Evolutionary conservation across 768 basidiomycete species (phyloP).

Genomic region (Hericium coralloides): DNA sequence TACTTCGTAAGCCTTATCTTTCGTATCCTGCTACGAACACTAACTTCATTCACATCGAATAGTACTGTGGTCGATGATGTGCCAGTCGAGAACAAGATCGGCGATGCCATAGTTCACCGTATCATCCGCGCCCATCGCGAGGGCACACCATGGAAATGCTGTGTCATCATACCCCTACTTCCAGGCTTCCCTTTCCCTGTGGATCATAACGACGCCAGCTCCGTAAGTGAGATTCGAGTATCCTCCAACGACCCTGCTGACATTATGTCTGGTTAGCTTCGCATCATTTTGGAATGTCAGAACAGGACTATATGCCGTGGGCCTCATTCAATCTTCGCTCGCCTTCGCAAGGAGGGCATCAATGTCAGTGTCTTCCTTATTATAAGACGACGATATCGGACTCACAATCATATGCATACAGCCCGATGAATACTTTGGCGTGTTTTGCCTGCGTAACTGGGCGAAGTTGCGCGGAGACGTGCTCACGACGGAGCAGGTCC

Average conservation of each 20-base stretch:
- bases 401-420: constrained; percentile 22
- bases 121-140: constrained; percentile 84
- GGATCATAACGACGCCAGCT: constrained; percentile 87
- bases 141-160: constrained; percentile 80
- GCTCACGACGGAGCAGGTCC: constrained; percentile 81
- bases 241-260: neutral
- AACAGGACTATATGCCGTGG: constrained; percentile 84
- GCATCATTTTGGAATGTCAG: constrained; percentile 94
- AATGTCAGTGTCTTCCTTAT: constrained; percentile 44
- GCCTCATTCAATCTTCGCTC: constrained; percentile 82
- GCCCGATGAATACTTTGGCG: constrained; percentile 88
- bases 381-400: neutral
- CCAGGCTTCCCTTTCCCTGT: constrained; percentile 93
- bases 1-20: constrained; percentile 53
- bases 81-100: constrained; percentile 86
- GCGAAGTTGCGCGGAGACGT: constrained; percentile 78
- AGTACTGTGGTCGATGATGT: constrained; percentile 82
- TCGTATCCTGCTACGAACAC: neutral
- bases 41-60: constrained; percentile 1
- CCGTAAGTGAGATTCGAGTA: constrained; percentile 38
- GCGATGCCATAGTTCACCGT: constrained; percentile 86
- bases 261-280: constrained; percentile 43
- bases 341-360: constrained; percentile 80
- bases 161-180: constrained; percentile 83
- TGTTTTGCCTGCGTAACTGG: constrained; percentile 93